Base-by-base conservation (phyloP, 2,329 filamentous ascomycete genomes). In the Aspergillus calidoustus region DNA sequence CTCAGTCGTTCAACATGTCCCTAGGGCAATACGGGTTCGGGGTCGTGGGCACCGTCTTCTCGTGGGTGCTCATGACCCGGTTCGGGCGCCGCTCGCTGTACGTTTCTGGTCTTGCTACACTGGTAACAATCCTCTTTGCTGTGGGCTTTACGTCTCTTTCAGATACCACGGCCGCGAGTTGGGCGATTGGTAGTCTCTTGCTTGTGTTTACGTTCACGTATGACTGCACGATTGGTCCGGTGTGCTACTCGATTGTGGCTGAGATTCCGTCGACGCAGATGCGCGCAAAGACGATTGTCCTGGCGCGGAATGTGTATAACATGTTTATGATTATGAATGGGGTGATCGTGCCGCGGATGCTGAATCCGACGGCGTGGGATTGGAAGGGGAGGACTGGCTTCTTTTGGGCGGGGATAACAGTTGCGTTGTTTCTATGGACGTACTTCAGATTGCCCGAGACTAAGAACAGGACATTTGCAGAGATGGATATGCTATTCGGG, bases 291-390 rank as follows among this genome's bases (percentile, higher is more conserved):
- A 84, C 83, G 0, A 82, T 86, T 25, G 83, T 84, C 3, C 73
- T 87, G 53, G 81, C 83, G 1, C 77, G 84, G 13, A 77, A 75
- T 49, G 69, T 78, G 22, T 86, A 84, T 73, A 84, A 86, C 64
- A 72, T 84, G 28, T 69, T 73, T 23, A 79, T 79, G 59, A 82
- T 87, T 47, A 63, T 80, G 25, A 79, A 77, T 67, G 88, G 86
- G 43, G 88, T 95, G 3, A 77, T 96, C 41, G 93, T 91, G 0
- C 66, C 66, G 48, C 61, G 65, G 25, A 65, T 67, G 56, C 58
- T 69, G 41, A 64, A 66, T 38, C 48, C 61, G 6, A 64, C 72
- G 1, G 70, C 70, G 2, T 79, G 76, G 76, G 71, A 77, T 54
- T 79, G 76, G 76, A 71, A 71, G 22, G 73, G 72, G 3, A 72